phyloP scores from a whole-genome alignment of 2,329 filamentous ascomycete species.

The Colletotrichum sp. region DNA sequence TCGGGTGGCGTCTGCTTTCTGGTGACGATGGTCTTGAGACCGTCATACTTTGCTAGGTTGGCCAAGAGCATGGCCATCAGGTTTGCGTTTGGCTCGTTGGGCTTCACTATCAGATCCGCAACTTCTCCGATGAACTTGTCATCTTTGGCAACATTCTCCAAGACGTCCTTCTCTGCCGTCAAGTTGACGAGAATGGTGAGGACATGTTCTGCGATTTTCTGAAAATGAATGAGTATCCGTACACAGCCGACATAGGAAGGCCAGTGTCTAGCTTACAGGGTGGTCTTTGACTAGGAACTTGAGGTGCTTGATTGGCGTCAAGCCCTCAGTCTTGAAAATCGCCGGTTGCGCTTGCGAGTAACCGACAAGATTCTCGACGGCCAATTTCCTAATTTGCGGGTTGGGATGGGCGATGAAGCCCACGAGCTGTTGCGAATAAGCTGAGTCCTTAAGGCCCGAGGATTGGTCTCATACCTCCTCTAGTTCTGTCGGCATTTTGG shows the following conservation, averaged over 20 bases:
- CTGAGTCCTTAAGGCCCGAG: neutral
- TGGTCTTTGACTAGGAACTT: constrained; percentile 89
- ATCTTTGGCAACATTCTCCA: constrained; percentile 76
- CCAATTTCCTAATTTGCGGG: constrained; percentile 85
- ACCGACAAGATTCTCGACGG: constrained; percentile 84
- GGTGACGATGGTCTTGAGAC: constrained; percentile 70
- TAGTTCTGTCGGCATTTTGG: constrained; percentile 74
- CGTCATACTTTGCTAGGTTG: constrained; percentile 85
- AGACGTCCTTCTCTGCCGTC: constrained; percentile 76
- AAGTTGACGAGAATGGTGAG: constrained; percentile 90
- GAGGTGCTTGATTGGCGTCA: constrained; percentile 83
- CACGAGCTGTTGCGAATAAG: constrained; percentile 69
- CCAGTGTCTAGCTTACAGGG: constrained; percentile 57
- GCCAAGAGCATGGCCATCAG: constrained; percentile 90
- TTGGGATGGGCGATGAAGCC: constrained; percentile 94
- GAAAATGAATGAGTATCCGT: neutral
- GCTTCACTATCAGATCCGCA: constrained; percentile 74
- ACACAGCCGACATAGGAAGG: neutral
- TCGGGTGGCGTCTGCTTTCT: constrained; percentile 73
- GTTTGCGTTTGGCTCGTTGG: constrained; percentile 82
- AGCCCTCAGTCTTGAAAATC: constrained; percentile 83
- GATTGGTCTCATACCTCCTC: constrained; percentile 65
- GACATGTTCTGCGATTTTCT: constrained; percentile 93
- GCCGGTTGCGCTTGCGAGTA: constrained; percentile 76
- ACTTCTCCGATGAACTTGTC: constrained; percentile 80